These are phyloP conservation scores for Hypoxylon sp. DNA, from an alignment of 2,329 filamentous ascomycete species.

Conservation along the genomic window DNA sequence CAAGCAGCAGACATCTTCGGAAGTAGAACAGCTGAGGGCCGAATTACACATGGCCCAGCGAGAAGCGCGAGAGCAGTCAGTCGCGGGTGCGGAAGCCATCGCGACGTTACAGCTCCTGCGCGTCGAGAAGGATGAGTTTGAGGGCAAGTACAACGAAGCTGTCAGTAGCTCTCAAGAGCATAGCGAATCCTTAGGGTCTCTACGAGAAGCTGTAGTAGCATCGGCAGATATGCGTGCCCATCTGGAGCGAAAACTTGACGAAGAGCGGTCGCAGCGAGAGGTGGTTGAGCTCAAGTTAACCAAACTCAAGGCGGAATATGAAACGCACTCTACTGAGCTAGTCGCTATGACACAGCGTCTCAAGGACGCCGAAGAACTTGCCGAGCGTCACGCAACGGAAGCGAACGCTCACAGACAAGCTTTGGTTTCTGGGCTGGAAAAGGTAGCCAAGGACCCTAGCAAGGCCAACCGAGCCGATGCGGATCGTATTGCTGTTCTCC, in stretches of 20 bases:
- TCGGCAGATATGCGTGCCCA: slow-evolving; percentile 79
- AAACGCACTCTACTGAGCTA: slow-evolving; percentile 79
- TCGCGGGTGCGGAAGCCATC: slow-evolving; percentile 78
- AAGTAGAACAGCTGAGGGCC: slow-evolving; percentile 84
- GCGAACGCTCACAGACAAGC: slow-evolving; percentile 84
- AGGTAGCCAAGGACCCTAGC: slow-evolving; percentile 65
- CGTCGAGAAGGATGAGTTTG: slow-evolving; percentile 85
- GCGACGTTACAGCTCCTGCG: slow-evolving; percentile 77
- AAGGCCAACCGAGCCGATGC: slow-evolving; percentile 59
- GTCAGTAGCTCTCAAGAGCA: slow-evolving; percentile 74
- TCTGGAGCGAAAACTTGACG: slow-evolving; percentile 81
- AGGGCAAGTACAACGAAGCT: slow-evolving; percentile 71
- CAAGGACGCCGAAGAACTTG: slow-evolving; percentile 85
- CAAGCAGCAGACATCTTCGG: slow-evolving; percentile 81
- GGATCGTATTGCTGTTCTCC: slow-evolving; percentile 76
- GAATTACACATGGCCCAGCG: slow-evolving; percentile 84
- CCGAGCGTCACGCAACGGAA: slow-evolving; percentile 86
- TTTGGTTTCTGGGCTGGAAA: slow-evolving; percentile 82
- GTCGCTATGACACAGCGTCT: slow-evolving; percentile 77
- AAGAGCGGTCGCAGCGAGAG: slow-evolving; percentile 81
- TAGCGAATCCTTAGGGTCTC: slow-evolving; percentile 72
- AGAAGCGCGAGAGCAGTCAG: slow-evolving; percentile 79
- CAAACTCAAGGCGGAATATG: slow-evolving; percentile 82
- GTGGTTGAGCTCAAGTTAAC: slow-evolving; percentile 77
- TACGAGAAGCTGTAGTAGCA: slow-evolving; percentile 79